Base-by-base conservation (phyloP, 169 alveolate genomes). In the Eimeria maxima region DNA sequence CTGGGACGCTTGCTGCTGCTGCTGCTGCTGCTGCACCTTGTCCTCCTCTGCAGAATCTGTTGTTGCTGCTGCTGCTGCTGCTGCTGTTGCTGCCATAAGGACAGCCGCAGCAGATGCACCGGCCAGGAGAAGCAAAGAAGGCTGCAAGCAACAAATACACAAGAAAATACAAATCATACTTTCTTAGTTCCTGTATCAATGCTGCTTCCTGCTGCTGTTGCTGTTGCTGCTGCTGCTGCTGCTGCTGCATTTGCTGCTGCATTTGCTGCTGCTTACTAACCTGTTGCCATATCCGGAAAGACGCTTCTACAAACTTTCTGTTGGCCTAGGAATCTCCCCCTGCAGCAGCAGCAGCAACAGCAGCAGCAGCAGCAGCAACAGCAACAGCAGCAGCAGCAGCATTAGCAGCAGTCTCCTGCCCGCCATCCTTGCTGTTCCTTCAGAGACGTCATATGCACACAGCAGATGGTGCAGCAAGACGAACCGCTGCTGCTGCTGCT, bases 311-410 rank as follows among this genome's bases (percentile, higher is more conserved):
- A 73, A 44, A 29, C 53, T 14, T 53, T n/a, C 84, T 29, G 55
- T 27, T 73, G 84, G 33, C 84, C 84, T 27, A 73, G 84, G 11
- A 73, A 55, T 11, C 84, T 73, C 55, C 84, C 84, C 53, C 84
- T 73, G 84, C 84, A 73, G 27, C 47, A 44, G 55, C 84, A 73
- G 29, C 16, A 7, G 55, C 84, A 73, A 57, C 50, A 73, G 33
- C 42, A 55, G 14, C 84, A 27, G 27, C 38, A 33, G 38, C 38
- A 33, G 38, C 38, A 33, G 84, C 84, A 73, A 27, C 47, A 44
- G 29, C 84, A 73, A 11, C 16, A 7, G 29, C 84, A 73, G 57
- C 50, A 73, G 13, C 42, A 55, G 14, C 84, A 33, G 38, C 81
- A 8, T 1, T 38, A 10, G 44, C 81, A 27, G 5, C 81, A 27